Evolutionary conservation across 1,284 basidiomycete species (phyloP), one percentile per base, ranked within the genome.

Genomic region (Anthracocystis setariae): DNA sequence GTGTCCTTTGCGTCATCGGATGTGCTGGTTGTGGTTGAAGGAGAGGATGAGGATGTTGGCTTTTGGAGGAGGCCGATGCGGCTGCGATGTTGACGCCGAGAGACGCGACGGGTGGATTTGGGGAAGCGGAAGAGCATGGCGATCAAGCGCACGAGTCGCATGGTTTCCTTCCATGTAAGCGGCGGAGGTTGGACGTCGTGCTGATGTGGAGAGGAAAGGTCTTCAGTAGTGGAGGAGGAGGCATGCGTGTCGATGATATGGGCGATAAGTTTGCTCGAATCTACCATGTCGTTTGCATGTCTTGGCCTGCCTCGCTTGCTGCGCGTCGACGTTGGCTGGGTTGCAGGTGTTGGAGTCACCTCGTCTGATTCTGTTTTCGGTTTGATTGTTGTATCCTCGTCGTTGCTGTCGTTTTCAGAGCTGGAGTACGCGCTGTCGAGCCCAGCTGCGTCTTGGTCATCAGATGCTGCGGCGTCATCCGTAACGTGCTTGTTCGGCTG

Each of bases 91-190:
- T 46, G 53, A 3, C 48, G 48, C 4, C 64, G 64, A 2, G 50
- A 39, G 20, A 67, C 47, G 35, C 64, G 57, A 10, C 64, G 64
- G 24, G 64, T 45, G 0, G 64, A 40, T 49, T 67, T 67, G 13
- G 64, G 58, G n/a, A 65, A 71, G 44, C 68, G 68, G 23, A 65
- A 71, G 38, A 71, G 40, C 53, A 71, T 65, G 8, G 56, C 44
- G 32, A 71, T 66, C 20, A 71, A 51, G 10, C 58, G 57, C 24
- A 60, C 47, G 2, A 71, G 62, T 13, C 68, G 61, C n/a, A 65
- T 45, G 5, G 68, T 71, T 27, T 71, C 68, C 29, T 66, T 71
- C 49, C 57, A 65, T 1, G 62, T 65, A 3, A 71, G 50, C 9
- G 68, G 68, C 7, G 52, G 12, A 8, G 56, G 46, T 24, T 29